A percentile compares a stretch with the other conserved stretches of the same genome.
phyloP scores from a whole-genome alignment of 1,284 basidiomycete genomes.

The Testicularia cyperi region DNA sequence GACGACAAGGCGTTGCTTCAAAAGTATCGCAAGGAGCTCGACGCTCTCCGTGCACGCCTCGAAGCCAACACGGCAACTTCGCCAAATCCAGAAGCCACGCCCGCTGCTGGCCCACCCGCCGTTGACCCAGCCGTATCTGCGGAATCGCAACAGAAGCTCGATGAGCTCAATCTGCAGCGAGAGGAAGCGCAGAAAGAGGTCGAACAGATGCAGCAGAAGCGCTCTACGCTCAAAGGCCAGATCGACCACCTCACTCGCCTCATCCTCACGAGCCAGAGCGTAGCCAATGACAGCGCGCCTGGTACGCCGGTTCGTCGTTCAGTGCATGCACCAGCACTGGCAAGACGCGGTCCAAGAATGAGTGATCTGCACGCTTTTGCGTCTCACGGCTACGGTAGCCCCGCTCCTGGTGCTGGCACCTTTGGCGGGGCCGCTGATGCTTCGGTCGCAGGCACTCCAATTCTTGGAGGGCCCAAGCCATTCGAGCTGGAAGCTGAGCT shows the following conservation, averaged over 20 bases:
- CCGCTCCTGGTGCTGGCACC: constrained; percentile 1
- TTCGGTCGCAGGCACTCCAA: no score
- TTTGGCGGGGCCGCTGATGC: constrained; percentile 2
- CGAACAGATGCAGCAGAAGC: constrained; percentile 42
- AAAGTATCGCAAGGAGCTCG: constrained; percentile 52
- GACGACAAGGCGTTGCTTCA: constrained; percentile 57
- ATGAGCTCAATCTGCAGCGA: constrained; percentile 36
- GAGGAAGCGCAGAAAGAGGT: constrained; percentile 41
- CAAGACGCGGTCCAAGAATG: constrained; percentile 45
- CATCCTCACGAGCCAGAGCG: constrained; percentile 50
- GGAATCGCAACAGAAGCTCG: constrained; percentile 20
- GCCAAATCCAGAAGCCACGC: neutral
- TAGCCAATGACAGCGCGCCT: constrained; percentile 19
- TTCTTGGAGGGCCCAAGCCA: constrained; percentile 24
- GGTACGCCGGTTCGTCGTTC: constrained; percentile 12
- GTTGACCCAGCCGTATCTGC: constrained; percentile 3
- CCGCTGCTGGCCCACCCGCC: neutral
- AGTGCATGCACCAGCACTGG: constrained; percentile 21
- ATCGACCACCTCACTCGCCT: constrained; percentile 55
- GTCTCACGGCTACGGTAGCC: constrained; percentile 7
- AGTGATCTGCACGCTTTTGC: constrained; percentile 29
- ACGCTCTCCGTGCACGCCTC: constrained; percentile 43
- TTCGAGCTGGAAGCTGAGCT: constrained; percentile 51
- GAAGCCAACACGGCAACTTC: constrained; percentile 18
- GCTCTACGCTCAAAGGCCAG: constrained; percentile 42